phyloP scores from a whole-genome alignment of 192 early-diverging fungal species.

The Mortierella hygrophila region DNA sequence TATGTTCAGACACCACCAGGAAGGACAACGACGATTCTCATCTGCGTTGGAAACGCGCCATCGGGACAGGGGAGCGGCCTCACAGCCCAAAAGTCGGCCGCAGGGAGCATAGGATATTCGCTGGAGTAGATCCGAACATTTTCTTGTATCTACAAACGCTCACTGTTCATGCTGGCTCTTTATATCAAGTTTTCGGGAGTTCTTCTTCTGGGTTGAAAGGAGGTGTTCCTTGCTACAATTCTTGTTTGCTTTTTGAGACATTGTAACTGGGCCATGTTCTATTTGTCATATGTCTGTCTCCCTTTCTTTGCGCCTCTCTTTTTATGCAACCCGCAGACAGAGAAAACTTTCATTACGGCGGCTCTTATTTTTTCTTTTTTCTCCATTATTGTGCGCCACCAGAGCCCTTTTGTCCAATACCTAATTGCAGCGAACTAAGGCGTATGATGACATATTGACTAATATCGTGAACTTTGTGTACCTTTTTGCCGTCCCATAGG shows the following conservation, averaged over 20 bases:
- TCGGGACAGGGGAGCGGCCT: background rate
- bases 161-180: background rate
- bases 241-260: background rate
- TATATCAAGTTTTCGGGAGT: background rate
- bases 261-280: background rate
- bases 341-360: background rate
- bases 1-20: background rate
- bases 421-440: background rate
- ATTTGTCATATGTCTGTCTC: background rate
- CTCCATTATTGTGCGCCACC: background rate
- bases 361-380: conserved; percentile 1
- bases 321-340: background rate
- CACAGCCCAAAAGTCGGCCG: background rate
- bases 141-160: background rate
- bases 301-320: background rate
- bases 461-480: conserved; percentile 7
- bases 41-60: background rate
- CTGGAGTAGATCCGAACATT: background rate
- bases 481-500: conserved; percentile 59
- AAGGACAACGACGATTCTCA: background rate
- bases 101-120: background rate
- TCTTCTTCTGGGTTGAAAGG: background rate
- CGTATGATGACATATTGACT: background rate
- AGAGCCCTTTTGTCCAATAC: background rate
- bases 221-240: background rate